A percentile compares a stretch with the other conserved stretches of the same genome.
phyloP scores from a whole-genome alignment of 2,329 filamentous ascomycete genomes.

The Pseudocercospora macadamiae region DNA sequence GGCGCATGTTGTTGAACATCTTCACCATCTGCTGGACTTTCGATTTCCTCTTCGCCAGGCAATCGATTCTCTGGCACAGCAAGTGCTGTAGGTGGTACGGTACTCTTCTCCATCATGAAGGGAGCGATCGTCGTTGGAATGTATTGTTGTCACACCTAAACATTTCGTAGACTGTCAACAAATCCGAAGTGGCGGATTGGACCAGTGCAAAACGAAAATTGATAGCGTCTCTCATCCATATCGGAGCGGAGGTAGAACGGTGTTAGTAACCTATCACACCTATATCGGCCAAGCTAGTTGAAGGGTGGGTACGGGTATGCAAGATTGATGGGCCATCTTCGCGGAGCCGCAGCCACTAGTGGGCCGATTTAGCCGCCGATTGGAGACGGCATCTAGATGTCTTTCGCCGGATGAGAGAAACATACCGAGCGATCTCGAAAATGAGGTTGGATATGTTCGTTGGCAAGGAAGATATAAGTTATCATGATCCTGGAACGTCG shows the following conservation, averaged over 20 bases:
- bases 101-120: conserved; percentile 5
- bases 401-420: not conserved
- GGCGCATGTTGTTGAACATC: not conserved
- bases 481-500: too few species aligned
- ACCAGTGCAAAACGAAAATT: not conserved
- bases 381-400: not conserved
- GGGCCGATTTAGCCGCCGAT: not conserved
- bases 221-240: conserved; percentile 1
- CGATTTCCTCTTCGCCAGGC: not conserved
- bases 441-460: too few species aligned
- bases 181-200: not conserved
- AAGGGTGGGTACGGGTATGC: conserved; percentile 14
- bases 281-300: conserved; percentile 19
- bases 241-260: conserved; percentile 12
- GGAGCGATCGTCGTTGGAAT: too few species aligned
- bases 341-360: conserved; percentile 9
- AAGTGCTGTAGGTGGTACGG: not conserved
- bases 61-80: not conserved
- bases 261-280: conserved; percentile 1
- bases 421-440: too few species aligned
- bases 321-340: conserved; percentile 8
- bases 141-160: too few species aligned
- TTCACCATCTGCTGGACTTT: not conserved
- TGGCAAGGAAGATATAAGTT: too few species aligned
- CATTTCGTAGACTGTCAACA: not conserved